Evolutionary conservation across 75 land plant species (phyloP).

Genomic region (Cryptomeria japonica): DNA sequence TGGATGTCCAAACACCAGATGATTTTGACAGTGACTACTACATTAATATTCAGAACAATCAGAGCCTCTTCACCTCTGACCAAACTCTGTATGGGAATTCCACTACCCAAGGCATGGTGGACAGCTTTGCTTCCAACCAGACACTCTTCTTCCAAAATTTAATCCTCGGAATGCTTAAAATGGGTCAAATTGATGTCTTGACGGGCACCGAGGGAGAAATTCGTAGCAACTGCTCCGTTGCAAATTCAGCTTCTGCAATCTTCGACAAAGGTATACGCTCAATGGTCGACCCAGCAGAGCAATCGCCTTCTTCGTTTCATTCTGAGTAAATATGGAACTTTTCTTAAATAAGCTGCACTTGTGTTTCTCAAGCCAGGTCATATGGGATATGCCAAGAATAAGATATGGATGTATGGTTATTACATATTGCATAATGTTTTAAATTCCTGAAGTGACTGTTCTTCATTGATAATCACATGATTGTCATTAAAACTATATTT

Average conservation of each 20-base stretch:
- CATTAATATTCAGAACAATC: conserved; percentile 4
- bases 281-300: background rate
- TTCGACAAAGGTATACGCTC: background rate
- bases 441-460: too few relatives aligned
- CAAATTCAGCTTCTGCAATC: background rate
- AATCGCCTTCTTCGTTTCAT: background rate
- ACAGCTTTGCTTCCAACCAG: conserved; percentile 3
- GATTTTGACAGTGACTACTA: conserved; percentile 31
- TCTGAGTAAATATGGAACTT: background rate
- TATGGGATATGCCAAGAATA: too few relatives aligned
- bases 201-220: conserved; percentile 14
- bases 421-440: too few relatives aligned
- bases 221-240: conserved; percentile 17
- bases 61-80: conserved; percentile 18
- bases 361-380: background rate
- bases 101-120: conserved; percentile 6
- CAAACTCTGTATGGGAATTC: background rate
- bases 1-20: background rate
- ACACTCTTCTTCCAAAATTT: conserved; percentile 17
- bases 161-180: conserved; percentile 18
- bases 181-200: conserved; percentile 21
- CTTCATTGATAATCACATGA: too few relatives aligned
- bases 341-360: background rate
- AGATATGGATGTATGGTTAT: too few relatives aligned
- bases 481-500: too few relatives aligned